Base-by-base conservation (phyloP, 228 moss, liverwort and hornwort species). In the Sphagnum fallax region DNA sequence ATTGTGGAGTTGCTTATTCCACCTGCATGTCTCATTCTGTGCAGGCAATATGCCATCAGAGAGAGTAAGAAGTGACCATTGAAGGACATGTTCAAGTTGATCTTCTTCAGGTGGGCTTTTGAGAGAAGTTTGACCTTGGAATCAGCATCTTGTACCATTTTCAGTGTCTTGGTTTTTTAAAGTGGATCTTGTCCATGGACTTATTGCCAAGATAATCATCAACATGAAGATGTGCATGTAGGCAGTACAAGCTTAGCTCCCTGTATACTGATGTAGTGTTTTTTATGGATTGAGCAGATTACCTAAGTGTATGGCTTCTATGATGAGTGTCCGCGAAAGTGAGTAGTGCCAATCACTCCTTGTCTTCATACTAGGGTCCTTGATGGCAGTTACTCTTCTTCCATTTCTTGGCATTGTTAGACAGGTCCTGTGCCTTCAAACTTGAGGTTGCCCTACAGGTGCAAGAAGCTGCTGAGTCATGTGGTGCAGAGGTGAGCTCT, bases 61-160 rank as follows among this genome's bases (percentile, higher is more conserved):
- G 98, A 94, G 72, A 98, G 98, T 77, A 98, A 77, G 98, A 98
- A 87, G 90, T 94, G 66, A 92, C 93, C 12, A 98, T 98, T 50
- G 98, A 98, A 80, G 98, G 98, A 67, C 89, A 92, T 61, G 98
- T 98, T 65, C 98, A 98, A 81, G 93, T 98, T 65, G 98, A 98
- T 79, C 87, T 98, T 73, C 83, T 98, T 69, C 98, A 98, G 94
- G 92, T 90, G 69, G 61, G 32, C 32, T 32, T 32, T 32, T 32
- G 32, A 32, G 32, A 32, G 32, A 32, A 32, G 32, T 32, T 32
- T 32, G 32, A 32, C 32, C 32, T 32, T 32, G 32, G 32, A 32
- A 32, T 32, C 32, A 32, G 32, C 1, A 32, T 32, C 32, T 32
- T 32, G 32, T 32, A 32, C 32, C 32, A 32, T 32, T 32, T 32